Percentiles rank a stretch among this genome's conserved stretches.
These are phyloP conservation scores for Abrus pulchellus DNA, from an alignment of 306 rosid species.

Conservation along the genomic window DNA sequence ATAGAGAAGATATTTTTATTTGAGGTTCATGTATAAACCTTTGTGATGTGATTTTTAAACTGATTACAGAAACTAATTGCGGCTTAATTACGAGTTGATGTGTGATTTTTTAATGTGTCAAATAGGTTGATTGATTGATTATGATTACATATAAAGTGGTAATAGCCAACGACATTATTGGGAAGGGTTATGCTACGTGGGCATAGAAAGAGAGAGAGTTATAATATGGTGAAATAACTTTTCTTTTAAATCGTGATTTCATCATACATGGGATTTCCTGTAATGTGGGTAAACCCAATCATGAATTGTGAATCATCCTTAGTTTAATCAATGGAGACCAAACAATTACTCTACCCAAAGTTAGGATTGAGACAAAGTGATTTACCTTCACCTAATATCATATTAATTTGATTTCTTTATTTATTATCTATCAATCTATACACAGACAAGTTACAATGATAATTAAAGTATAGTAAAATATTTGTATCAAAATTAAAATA, in stretches of 20 bases:
- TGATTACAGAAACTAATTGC: background rate
- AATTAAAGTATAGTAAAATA: no score
- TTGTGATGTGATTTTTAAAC: background rate
- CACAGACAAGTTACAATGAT: no score
- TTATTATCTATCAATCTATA: no score
- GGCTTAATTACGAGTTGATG: background rate
- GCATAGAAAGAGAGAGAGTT: background rate
- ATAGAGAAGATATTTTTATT: slow-evolving; percentile 2
- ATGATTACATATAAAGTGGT: background rate
- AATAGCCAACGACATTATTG: background rate
- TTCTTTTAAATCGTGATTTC: background rate
- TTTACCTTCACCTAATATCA: background rate
- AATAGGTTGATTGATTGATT: slow-evolving; percentile 12
- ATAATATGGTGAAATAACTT: background rate
- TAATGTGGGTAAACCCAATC: background rate
- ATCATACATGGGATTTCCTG: background rate
- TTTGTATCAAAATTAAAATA: no score
- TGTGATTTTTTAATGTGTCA: background rate
- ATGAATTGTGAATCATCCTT: background rate
- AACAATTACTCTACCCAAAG: background rate
- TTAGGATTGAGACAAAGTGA: background rate
- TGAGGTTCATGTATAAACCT: background rate
- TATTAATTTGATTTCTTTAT: no score
- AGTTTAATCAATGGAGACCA: background rate
- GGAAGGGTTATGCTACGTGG: background rate